Evolutionary conservation across 106 monocot genomes (phyloP).

Genomic region (Agapanthus africanus): DNA sequence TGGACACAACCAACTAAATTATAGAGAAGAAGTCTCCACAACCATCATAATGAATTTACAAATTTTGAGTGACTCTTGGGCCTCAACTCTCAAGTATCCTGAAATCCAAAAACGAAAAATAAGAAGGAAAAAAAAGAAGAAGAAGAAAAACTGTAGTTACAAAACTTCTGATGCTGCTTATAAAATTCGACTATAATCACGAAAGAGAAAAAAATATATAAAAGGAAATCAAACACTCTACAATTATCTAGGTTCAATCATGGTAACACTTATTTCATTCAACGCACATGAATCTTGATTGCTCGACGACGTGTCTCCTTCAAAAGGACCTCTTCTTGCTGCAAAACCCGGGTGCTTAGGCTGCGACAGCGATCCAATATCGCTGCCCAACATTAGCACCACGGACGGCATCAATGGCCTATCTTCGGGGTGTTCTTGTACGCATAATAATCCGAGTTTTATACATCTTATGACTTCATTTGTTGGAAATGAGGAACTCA

Average conservation of each 20-base stretch:
- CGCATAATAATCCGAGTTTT: background rate
- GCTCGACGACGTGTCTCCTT: background rate
- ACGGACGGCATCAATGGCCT: background rate
- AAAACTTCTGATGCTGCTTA: background rate
- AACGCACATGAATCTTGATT: background rate
- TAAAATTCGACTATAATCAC: background rate
- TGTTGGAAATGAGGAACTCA: background rate
- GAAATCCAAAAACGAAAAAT: too few species aligned
- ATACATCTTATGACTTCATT: constrained; percentile 2
- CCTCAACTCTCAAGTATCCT: too few species aligned
- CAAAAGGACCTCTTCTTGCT: constrained; percentile 5
- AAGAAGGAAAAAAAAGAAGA: too few species aligned
- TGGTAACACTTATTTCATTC: background rate
- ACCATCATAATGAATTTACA: too few species aligned
- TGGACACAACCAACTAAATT: too few species aligned
- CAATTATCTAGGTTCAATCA: constrained; percentile 3
- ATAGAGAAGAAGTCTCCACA: too few species aligned
- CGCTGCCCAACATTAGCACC: background rate
- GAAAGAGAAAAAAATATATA: background rate
- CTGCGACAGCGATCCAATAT: background rate
- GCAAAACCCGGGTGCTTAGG: constrained; percentile 4
- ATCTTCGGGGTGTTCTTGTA: constrained; percentile 5
- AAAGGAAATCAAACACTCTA: too few species aligned
- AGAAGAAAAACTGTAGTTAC: background rate
- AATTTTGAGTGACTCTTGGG: too few species aligned